Evolutionary conservation across 202 grass and related monocot genomes (phyloP), one percentile per base, ranked within the genome.

Genomic region (Setaria viridis): DNA sequence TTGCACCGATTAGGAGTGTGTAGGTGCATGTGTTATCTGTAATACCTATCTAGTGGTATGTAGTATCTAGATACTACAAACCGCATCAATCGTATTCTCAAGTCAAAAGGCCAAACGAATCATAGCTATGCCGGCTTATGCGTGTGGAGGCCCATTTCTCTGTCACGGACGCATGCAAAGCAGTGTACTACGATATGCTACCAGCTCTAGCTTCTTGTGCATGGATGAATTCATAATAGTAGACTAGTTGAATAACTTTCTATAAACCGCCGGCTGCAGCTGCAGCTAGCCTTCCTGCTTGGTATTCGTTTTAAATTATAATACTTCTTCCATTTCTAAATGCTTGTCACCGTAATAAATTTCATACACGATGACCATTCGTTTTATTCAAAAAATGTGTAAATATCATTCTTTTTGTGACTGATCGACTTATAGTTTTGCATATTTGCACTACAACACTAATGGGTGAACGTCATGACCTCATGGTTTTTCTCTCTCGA

Each of bases 51-150:
- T 46, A 14, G 67, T 20, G 9, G 67, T 43, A 43, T n/a, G 19
- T 48, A 48, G 67, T 70, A 70, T 70, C 67, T 70, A 47, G 67
- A 70, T 46, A 45, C 42, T 70, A 46, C 21, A 70, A 47, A 70
- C 20, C 20, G 67, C 10, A 70, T 70, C 41, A 21, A 21, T 11
- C 2, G 41, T 67, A 19, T 42, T 68, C 19, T 45, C 66, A 43
- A 45, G 9, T 20, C 9, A 43, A 69, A 69, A 69, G 5, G 35
- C 16, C 67, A n/a, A 9, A 45, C 19, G 45, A 45, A 12, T 21
- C 39, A 45, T 69, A 10, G 57, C 21, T 60, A 25, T n/a, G 17
- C 15, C 15, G 43, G 43, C 43, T 5, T 54, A 56, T 56, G 19
- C 6, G 16, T 7, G 54, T 57, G 54, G 17, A 57, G 54, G 54